A percentile compares a stretch with the other conserved stretches of the same genome.
Evolutionary conservation across 257 asterid genomes (phyloP).

Genomic region (Rhazya stricta): DNA sequence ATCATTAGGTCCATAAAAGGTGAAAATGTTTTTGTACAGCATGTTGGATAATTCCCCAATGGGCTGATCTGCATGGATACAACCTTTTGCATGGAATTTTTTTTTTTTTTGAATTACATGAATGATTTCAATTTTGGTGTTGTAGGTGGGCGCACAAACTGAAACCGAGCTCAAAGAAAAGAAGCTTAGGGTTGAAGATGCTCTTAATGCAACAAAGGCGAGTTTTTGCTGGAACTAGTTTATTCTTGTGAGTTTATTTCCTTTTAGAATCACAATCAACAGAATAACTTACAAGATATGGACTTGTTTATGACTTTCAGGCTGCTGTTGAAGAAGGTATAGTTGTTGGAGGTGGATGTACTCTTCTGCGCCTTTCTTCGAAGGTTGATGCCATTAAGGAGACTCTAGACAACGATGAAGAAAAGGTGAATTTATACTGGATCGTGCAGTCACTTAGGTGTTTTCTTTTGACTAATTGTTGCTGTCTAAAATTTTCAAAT

Average conservation of each 20-base stretch:
- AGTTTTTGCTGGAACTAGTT: background rate
- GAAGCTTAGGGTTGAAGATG: constrained; percentile 98
- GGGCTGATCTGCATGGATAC: background rate
- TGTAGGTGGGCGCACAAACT: constrained; percentile 98
- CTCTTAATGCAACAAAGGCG: constrained; percentile 97
- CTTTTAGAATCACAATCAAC: background rate
- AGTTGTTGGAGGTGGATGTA: constrained; percentile 98
- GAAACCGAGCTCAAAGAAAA: constrained; percentile 95
- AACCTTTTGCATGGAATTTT: background rate
- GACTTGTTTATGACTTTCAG: constrained; percentile 31
- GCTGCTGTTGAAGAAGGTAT: constrained; percentile 99
- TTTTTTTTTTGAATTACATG: background rate
- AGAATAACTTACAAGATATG: background rate
- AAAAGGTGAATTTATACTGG: constrained; percentile 47
- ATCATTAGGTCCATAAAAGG: background rate
- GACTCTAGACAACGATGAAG: constrained; percentile 77
- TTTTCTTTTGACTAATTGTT: background rate
- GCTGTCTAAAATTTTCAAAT: background rate
- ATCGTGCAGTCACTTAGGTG: background rate
- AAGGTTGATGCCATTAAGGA: constrained; percentile 88
- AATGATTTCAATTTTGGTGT: constrained; percentile 9
- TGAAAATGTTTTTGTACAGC: background rate
- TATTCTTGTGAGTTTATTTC: background rate
- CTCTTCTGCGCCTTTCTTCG: constrained; percentile 75
- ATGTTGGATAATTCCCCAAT: background rate